These are phyloP conservation scores for carrot (Daucus carota) DNA, from an alignment of 129 eudicot species.

Conservation along the genomic window DNA sequence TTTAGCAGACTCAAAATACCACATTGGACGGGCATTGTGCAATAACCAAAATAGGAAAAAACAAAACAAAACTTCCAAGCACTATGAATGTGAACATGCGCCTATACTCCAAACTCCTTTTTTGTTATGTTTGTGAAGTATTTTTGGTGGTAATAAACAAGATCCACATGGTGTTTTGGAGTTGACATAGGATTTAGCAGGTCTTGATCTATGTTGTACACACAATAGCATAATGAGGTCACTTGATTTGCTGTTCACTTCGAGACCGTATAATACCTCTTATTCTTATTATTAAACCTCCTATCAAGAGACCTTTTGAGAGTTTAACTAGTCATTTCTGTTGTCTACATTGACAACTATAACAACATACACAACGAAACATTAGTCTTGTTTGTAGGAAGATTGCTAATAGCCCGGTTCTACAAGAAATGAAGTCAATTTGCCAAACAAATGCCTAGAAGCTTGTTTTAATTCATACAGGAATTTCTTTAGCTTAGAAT, in stretches of 20 bases:
- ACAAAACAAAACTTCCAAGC: background rate
- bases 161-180: background rate
- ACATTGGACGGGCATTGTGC: background rate
- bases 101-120: background rate
- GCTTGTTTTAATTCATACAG: background rate
- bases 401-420: no score
- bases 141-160: background rate
- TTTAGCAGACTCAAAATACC: background rate
- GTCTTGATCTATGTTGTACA: background rate
- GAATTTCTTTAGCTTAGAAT: background rate
- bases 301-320: background rate
- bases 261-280: no score
- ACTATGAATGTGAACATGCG: background rate
- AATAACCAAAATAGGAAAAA: background rate
- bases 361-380: background rate
- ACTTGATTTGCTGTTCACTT: background rate
- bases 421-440: background rate
- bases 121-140: background rate
- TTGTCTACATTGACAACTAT: background rate
- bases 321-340: background rate
- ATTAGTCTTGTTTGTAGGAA: no score
- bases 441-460: background rate
- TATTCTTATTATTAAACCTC: no score
- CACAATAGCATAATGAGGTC: background rate
- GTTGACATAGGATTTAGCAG: background rate